Base-by-base conservation (phyloP, 2,329 filamentous ascomycete species). In the Tetracladium maxilliforme region DNA sequence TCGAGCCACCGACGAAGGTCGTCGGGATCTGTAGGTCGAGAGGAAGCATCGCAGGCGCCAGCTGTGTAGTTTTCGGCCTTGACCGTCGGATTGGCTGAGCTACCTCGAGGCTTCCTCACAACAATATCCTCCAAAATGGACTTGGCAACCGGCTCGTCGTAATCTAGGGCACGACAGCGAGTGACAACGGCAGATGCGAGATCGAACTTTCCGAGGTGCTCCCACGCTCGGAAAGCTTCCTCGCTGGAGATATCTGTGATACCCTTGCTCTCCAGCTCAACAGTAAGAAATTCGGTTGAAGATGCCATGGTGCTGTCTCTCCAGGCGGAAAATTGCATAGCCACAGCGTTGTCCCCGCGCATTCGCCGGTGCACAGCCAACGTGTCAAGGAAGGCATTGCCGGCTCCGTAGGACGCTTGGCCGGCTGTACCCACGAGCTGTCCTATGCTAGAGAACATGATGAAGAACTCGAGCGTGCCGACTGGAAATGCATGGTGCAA, bases 301-400 rank as follows among this genome's bases (percentile, higher is more conserved):
- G 40, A 40, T 0, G 44, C 49, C 40, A 60, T 44, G 4, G 55
- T 54, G 15, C 56, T 29, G 1, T 46, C 48, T 1, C 44, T 41
- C 56, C 56, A 60, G 3, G 38, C 40, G 3, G 52, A 58, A 48
- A 48, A 60, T 27, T 54, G 49, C 26, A 61, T 44, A 0, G 53
- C 45, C 10, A 56, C 33, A 2, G 50, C 23, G 25, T 57, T 56
- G 31, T 56, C 52, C 5, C 53, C 54, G 10, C 34, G 37, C 3
- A 12, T 17, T 1, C 50, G 37, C 4, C 44, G 30, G 28, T 44
- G 33, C 8, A 31, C 28, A 6, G 47, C 45, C 12, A 51, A 28
- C 2, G 33, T 31, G 23, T 51, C 48, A 3, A 50, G 35, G 36
- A 51, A 51, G 1, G 44, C 40, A 28, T 56, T 56, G 4, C 41